phyloP scores from a whole-genome alignment of 176 grass and related monocot species.

The Pharus latifolius region DNA sequence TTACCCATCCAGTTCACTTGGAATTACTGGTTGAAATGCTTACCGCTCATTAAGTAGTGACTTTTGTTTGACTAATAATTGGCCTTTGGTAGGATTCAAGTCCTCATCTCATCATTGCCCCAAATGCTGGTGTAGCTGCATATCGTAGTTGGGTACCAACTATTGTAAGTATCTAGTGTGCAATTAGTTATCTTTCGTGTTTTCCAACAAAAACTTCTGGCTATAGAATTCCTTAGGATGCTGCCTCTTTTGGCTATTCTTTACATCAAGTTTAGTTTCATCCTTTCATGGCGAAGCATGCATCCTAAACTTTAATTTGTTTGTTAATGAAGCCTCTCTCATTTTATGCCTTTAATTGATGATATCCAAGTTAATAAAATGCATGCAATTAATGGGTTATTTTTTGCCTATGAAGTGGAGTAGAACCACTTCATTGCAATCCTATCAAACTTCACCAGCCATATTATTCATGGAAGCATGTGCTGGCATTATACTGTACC shows the following conservation, averaged over 20 bases:
- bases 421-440: no score
- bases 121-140: slow-evolving; percentile 94
- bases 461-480: not conserved
- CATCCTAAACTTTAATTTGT: not conserved
- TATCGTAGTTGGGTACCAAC: slow-evolving; percentile 85
- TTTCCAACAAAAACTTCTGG: not conserved
- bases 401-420: not conserved
- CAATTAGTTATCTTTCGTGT: not conserved
- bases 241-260: not conserved
- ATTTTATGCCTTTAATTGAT: not conserved
- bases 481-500: not conserved
- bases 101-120: slow-evolving; percentile 72
- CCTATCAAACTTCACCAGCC: not conserved
- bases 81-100: slow-evolving; percentile 46
- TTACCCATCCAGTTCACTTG: not conserved
- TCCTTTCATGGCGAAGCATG: not conserved
- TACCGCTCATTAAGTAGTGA: slow-evolving; percentile 7
- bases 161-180: slow-evolving; percentile 49
- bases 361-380: not conserved
- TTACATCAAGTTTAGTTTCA: not conserved
- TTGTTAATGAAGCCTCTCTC: not conserved
- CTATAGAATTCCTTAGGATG: not conserved
- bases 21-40: not conserved
- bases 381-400: not conserved
- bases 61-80: slow-evolving; percentile 22